Percentiles rank a stretch among this genome's conserved stretches.
Conservation (phyloP, 2,329 filamentous ascomycete genomes). For the Penicillium nordicum region DNA sequence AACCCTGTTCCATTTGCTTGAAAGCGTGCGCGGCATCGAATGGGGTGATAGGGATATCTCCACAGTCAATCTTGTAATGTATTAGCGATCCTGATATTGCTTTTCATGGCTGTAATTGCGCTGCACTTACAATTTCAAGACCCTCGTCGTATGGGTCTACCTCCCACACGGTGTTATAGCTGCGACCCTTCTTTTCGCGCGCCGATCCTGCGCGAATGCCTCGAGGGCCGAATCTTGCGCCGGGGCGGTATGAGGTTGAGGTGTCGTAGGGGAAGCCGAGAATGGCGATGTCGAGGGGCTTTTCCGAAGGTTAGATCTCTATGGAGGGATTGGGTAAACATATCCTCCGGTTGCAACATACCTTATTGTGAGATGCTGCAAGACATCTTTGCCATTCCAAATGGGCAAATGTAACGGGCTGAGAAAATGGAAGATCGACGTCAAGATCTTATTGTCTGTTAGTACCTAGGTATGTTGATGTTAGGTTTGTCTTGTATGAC, state of each 20-base stretch:
- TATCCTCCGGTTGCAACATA: not conserved
- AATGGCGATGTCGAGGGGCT: slow-evolving; percentile 30
- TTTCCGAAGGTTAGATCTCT: not conserved
- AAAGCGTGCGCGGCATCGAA: slow-evolving; percentile 26
- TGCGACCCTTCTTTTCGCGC: slow-evolving; percentile 28
- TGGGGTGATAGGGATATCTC: slow-evolving; percentile 28
- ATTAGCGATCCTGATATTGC: not conserved
- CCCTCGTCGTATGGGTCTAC: slow-evolving; percentile 26
- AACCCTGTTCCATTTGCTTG: slow-evolving; percentile 27
- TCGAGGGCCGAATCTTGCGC: slow-evolving; percentile 32
- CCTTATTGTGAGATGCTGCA: slow-evolving; percentile 17
- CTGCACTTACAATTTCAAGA: slow-evolving; percentile 14
- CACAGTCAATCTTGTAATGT: slow-evolving; percentile 22
- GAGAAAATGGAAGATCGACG: slow-evolving; percentile 30
- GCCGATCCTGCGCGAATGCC: slow-evolving; percentile 30
- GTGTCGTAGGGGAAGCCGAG: slow-evolving; percentile 37
- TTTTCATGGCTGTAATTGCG: not conserved
- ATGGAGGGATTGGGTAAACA: not conserved
- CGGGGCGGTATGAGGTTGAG: slow-evolving; percentile 30
- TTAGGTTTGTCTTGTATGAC: not conserved
- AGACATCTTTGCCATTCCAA: slow-evolving; percentile 29
- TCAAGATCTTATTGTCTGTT: slow-evolving; percentile 22
- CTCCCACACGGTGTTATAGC: slow-evolving; percentile 29
- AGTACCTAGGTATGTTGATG: not conserved
- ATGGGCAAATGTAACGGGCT: slow-evolving; percentile 31